Base-by-base conservation (phyloP, 2,329 filamentous ascomycete genomes). In the Fusarium paranaense region DNA sequence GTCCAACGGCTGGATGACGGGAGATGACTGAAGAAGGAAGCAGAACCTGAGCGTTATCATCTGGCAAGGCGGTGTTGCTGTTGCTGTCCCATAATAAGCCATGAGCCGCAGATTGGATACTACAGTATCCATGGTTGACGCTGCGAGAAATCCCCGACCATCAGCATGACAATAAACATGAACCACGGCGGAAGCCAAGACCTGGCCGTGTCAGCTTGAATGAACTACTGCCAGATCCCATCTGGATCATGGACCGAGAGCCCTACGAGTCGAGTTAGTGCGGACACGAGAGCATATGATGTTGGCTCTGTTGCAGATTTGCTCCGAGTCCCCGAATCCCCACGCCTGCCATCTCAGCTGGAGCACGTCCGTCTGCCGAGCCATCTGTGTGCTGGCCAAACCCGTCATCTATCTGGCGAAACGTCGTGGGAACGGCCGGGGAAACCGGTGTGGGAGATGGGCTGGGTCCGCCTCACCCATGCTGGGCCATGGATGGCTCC, bases 361-460 rank as follows among this genome's bases (percentile, higher is more conserved):
- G 37, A 32, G 40, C 14, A 62, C 40, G 47, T 27, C 32, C 37
- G 47, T 27, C 32, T 73, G 37, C 62, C 56, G 47, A 25, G 47
- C 38, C 63, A 56, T 67, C 59, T 63, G 35, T 37, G 20, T 64
- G 20, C 63, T 69, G 59, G 57, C 56, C 45, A 64, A 45, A 56
- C 64, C 30, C 27, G 37, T 56, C 66, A 54, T 50, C 20, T 38
- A 35, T 40, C 59, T 66, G 38, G 37, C 57, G 60, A 32, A 70
- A 45, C 57, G 59, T 45, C 57, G 61, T 66, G 66, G 64, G 73
- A 64, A 70, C 70, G 61, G 33, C 65, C 67, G 67, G 70, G 70
- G 70, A 57, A 72, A 72, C 60, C 64, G 30, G 69, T 54, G 45
- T 70, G 57, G 62, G 64, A 52, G 47, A 75, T 64, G 69, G 69